Base-by-base conservation (phyloP, 2,329 filamentous ascomycete genomes). In the Colletotrichum shisoi region DNA sequence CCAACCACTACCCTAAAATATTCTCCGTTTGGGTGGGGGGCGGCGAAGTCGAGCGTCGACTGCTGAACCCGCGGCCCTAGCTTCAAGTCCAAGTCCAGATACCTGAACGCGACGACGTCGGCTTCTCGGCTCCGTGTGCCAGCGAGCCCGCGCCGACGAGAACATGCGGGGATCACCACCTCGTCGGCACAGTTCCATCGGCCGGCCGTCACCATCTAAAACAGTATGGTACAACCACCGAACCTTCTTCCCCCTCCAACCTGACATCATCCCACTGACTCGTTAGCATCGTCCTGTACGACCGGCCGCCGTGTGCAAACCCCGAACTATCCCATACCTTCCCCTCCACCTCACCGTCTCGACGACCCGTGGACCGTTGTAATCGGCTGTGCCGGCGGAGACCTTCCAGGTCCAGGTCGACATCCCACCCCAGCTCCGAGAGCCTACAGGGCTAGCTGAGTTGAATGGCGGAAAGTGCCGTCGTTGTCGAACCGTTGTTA, bases 241-340 rank as follows among this genome's bases (percentile, higher is more conserved):
- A 24, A n/a, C 59, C 12, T 37, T 40, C 39, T 37, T 40, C 39
- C 13, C 21, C 40, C 12, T 21, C n/a, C 59, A 12, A 48, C 48
- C 49, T 31, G 42, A 64, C 61, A 64, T 64, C 53, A 64, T 40
- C 42, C 48, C 31, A 58, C 61, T 68, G 65, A 68, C 65, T 68
- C 65, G 65, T 15, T 24, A 7, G n/a, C 56, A 49, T 65, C 62
- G 45, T 24, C 24, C 24, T 24, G 24, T 60, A 67, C 56, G 49
- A 65, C 44, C 24, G 42, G 42, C 45, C n/a, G 34, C 31, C 34
- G 17, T 21, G 49, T 39, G 49, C 17, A 19, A n/a, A 34, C 27
- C 7, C n/a, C 27, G 6, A 15, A 21, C 19, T 19, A 27, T 44
- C 37, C 15, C 31, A 31, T 59, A 31, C 56, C n/a, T 21, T 24